Evolutionary conservation across 441 rosid species (phyloP), one percentile per base, ranked within the genome.

Genomic region (Gossypium laxum): DNA sequence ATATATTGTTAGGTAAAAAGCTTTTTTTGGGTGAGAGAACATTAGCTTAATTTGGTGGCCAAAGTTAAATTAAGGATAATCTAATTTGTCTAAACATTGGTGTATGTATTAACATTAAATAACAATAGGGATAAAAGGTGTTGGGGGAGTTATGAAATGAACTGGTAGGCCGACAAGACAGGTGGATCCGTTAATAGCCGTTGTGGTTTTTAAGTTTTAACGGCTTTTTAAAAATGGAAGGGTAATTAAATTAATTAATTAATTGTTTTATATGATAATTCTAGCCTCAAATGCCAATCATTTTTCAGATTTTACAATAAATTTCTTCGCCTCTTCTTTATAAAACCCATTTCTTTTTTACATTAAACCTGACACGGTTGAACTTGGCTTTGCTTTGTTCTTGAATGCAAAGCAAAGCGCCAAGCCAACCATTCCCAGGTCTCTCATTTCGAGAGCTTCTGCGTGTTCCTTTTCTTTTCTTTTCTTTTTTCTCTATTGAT

Each of bases 221-320:
- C 72, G 34, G 41, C 72, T 47, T 78, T 81, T 70, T 73, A 26
- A 77, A 77, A 14, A 26, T 67, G 61, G n/a, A 47, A 60, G 5
- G 12, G 45, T 1, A 38, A 34, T 34, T 34, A 34, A 34, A 34
- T 34, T 34, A 34, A 34, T 34, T 34, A 6, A 34, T 34, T 34
- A 57, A 3, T 57, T 14, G 17, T 61, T 17, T 32, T 4, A 64
- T 21, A 12, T 43, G 4, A 7, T 24, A 19, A 12, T 22, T 18
- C 6, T 12, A 28, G 15, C 28, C 11, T 43, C 34, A 41, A 63
- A 41, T 63, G 51, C 68, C 56, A n/a, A 43, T 18, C 45, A 43
- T 2, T 4, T 21, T 19, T n/a, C 54, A 64, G 32, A 22, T 12
- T 43, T 21, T 22, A 2, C 38, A 22, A 22, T 22, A 22, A 21